phyloP scores from a whole-genome alignment of 805 yeast species.

The Metschnikowia drakensbergensis region DNA sequence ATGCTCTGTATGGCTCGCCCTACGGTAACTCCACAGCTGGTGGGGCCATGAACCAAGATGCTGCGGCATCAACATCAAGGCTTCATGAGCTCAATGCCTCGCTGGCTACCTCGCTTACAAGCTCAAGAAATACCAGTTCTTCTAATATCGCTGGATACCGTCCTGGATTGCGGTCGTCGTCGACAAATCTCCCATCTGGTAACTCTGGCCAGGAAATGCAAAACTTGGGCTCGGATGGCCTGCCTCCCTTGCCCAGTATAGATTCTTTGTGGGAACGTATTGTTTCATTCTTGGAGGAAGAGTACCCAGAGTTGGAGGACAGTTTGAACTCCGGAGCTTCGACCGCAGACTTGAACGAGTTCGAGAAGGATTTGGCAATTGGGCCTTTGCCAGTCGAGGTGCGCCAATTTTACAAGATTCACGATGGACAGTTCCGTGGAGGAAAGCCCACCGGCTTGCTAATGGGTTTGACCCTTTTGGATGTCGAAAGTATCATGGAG shows the following conservation, averaged over 20 bases:
- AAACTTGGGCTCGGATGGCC: constrained; percentile 15
- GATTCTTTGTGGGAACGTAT: constrained; percentile 44
- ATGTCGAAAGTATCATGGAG: constrained; percentile 40
- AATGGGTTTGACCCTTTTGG: constrained; percentile 41
- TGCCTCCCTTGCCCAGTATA: constrained; percentile 25
- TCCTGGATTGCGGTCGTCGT: constrained; percentile 43
- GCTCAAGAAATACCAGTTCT: constrained; percentile 17
- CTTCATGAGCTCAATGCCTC: constrained; percentile 35
- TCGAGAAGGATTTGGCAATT: constrained; percentile 41
- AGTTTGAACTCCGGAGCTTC: constrained; percentile 42
- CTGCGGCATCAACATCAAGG: constrained; percentile 28
- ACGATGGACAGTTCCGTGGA: constrained; percentile 45
- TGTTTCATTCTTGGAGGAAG: constrained; percentile 42
- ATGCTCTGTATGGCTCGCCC: constrained; percentile 48
- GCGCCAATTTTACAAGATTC: constrained; percentile 43
- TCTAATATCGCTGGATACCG: constrained; percentile 31
- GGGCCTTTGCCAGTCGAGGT: constrained; percentile 43
- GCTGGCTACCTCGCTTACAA: constrained; percentile 28
- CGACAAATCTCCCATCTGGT: constrained; percentile 32
- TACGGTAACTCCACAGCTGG: constrained; percentile 18
- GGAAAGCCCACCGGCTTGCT: constrained; percentile 44
- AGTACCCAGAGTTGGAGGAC: constrained; percentile 45
- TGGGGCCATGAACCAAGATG: constrained; percentile 13
- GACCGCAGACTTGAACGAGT: constrained; percentile 44
- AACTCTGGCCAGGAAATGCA: constrained; percentile 15